Evolutionary conservation across 2,329 filamentous ascomycete species (phyloP).

Genomic region (Fusarium haematococcum): DNA sequence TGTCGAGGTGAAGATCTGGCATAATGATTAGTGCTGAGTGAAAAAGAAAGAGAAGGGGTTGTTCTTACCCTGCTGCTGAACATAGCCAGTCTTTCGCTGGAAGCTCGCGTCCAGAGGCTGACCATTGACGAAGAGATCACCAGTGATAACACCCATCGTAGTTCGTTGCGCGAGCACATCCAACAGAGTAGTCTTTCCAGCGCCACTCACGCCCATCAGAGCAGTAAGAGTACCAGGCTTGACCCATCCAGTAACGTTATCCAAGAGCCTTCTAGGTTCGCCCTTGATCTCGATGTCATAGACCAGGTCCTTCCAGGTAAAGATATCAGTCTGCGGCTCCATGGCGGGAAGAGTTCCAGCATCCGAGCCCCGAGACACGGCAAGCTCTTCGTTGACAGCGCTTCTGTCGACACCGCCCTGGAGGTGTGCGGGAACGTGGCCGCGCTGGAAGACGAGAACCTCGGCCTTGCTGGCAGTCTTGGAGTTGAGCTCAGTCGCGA

Average conservation of each 20-base stretch:
- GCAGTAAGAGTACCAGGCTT: slow-evolving; percentile 90
- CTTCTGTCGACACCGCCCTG: neutral
- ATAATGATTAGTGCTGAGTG: accelerated
- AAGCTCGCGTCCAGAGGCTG: slow-evolving; percentile 67
- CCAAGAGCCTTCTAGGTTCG: slow-evolving; percentile 76
- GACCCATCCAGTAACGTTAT: slow-evolving; percentile 88
- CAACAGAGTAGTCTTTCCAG: slow-evolving; percentile 58
- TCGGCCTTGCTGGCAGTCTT: neutral
- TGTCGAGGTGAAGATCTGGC: slow-evolving; percentile 66
- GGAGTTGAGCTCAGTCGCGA: neutral
- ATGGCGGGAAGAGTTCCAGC: neutral
- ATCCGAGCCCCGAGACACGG: neutral
- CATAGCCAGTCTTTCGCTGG: slow-evolving; percentile 74
- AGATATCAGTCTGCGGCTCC: neutral
- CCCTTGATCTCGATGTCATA: slow-evolving; percentile 81
- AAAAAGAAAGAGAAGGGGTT: accelerated
- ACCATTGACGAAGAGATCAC: slow-evolving; percentile 75
- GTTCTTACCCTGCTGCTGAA: slow-evolving; percentile 69
- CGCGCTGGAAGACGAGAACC: neutral
- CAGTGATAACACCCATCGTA: slow-evolving; percentile 72
- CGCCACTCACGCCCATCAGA: slow-evolving; percentile 72
- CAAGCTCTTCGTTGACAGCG: neutral
- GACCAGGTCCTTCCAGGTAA: slow-evolving; percentile 56
- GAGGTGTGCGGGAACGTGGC: neutral
- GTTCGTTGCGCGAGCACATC: slow-evolving; percentile 62